Evolutionary conservation across 306 rosid genomes (phyloP), one percentile per base, ranked within the genome.

Genomic region (Pyrus bretschneideri): DNA sequence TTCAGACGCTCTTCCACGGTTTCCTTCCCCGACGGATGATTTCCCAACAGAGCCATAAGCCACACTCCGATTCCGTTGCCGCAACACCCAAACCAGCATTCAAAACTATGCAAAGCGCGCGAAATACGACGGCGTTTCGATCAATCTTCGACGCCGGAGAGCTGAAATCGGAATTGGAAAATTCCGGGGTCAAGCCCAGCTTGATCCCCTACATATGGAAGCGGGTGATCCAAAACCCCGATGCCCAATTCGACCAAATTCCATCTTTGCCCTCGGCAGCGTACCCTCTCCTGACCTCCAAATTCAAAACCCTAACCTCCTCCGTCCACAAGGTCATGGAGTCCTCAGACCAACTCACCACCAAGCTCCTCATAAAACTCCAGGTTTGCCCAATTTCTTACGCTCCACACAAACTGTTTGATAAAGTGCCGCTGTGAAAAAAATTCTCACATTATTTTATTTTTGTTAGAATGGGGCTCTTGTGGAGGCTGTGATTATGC

Each of bases 401-500:
- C 21, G 23, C 22, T 11, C 55, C 81, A 65, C 64, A 70, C 77
- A 18, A 55, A 15, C 30, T 23, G 63, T 76, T 76, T 4, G 78
- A 81, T 4, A 12, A 70, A 70, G 75, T 81, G 68, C 68, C 63
- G 8, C 17, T 51, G 27, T 51, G 77, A 19, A 79, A 46, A n/a
- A 7, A 27, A 7, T 30, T 42, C 21, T 22, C 57, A 4, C n/a
- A 13, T 68, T 79, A n/a, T 46, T 21, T 4, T 33, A 4, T 11
- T 69, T 60, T 51, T 54, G 21, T 69, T 78, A 93, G 89, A 91
- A 82, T 60, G 97, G 98, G 17, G 88, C 82, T 31, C 83, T 95
- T 58, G 93, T 95, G 72, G 98, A 95, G 84, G 91, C 97, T 51
- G 97, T 94, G 23, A 89, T 94, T 19, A 94, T 90, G 98, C 88